Conservation (phyloP, 495 filamentous ascomycete species). For the Penicillium odoratum region DNA sequence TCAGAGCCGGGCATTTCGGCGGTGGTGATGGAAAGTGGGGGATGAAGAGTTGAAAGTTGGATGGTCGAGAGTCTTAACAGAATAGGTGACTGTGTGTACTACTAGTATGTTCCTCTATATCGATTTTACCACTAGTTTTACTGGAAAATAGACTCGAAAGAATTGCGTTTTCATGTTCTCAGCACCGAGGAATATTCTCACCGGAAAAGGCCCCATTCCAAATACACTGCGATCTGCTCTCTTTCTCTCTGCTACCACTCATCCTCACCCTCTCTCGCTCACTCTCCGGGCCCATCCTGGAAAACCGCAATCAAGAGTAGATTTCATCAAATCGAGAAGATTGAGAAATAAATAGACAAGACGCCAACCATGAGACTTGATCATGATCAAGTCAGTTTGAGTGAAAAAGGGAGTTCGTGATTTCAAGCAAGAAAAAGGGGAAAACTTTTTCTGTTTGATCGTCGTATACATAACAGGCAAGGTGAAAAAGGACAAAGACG, state of each 20-base stretch:
- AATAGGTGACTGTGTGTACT: background rate
- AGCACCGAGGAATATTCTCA: constrained; percentile 29
- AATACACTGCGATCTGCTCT: constrained; percentile 23
- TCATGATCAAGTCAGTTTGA: constrained; percentile 14
- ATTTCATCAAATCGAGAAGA: constrained; percentile 27
- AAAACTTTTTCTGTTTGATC: constrained; percentile 42
- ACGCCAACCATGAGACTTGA: constrained; percentile 50
- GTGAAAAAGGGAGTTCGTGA: constrained; percentile 29
- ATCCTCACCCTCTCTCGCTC: constrained; percentile 19
- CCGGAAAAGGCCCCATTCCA: constrained; percentile 20
- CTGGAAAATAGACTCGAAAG: constrained; percentile 8
- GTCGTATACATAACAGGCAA: constrained; percentile 46
- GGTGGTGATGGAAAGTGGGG: background rate
- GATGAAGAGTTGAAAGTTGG: constrained; percentile 1
- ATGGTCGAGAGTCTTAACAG: constrained; percentile 9
- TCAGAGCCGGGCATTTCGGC: constrained; percentile 51
- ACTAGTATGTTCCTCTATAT: background rate
- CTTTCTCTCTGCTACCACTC: constrained; percentile 21
- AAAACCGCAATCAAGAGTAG: constrained; percentile 35
- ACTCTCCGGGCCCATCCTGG: constrained; percentile 26
- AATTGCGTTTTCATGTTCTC: constrained; percentile 31
- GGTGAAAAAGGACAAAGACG: constrained; percentile 5
- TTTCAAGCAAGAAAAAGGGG: constrained; percentile 18
- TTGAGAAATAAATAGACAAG: constrained; percentile 39
- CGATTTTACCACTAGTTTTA: background rate